Base-by-base conservation (phyloP, 108 stramenopile species). In the Phaeodactylum tricornutum region DNA sequence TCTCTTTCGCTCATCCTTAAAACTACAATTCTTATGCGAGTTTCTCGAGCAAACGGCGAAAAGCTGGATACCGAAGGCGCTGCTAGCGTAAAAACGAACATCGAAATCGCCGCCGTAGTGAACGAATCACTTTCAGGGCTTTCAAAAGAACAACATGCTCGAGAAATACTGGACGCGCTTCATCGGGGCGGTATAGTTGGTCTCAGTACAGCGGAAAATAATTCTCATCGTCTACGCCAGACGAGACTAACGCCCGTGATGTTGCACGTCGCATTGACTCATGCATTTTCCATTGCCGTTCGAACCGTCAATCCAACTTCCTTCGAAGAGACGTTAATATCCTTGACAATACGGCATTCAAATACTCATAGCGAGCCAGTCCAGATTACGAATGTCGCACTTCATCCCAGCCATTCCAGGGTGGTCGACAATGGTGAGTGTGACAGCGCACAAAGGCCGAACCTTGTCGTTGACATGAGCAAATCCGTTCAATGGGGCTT, bases 331-430 rank as follows among this genome's bases (percentile, higher is more conserved):
- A 90, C 83, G 7, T 41, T 84, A 42, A 72, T 90, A 7, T 73
- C 72, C 21, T 43, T 90, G n/a, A 70, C 66, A 4, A 79, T 90
- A 11, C 50, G 61, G 22, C 87, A 90, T 51, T 73, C 81, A 22
- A 85, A 67, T 40, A 55, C 67, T 7, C 83, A 90, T 51, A 35
- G 50, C 6, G 75, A 82, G 34, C 33, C 64, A 22, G 81, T 85
- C 7, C 71, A 73, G 0, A 69, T 90, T 11, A 80, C 78, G 26
- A 79, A 82, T 12, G 74, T 90, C 44, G 73, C 81, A n/a, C 50
- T 90, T 31, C 87, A 90, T 69, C 81, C 87, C 3, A 80, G 79
- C 27, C 81, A 82, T 61, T 82, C 83, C 24, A 52, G 75, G 30
- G 29, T 55, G 34, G 59, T 61, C 51, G 43, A 41, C 20, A 39